Evolutionary conservation across 305 asterid species (phyloP).

Genomic region (Fraxinus floribunda): DNA sequence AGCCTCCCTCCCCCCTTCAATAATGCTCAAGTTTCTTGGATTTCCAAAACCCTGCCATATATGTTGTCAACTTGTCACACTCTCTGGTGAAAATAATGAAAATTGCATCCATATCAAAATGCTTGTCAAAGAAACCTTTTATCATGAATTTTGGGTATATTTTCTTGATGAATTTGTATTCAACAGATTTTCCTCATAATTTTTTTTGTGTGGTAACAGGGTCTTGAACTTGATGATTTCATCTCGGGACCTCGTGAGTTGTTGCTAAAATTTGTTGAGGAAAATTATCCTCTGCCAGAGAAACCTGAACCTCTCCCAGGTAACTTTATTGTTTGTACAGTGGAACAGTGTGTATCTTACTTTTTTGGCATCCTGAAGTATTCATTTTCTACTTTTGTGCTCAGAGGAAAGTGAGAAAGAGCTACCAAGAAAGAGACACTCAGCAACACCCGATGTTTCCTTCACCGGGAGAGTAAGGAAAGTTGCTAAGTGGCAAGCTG

Average conservation of each 20-base stretch:
- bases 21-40: constrained; percentile 6
- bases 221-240: constrained; percentile 94
- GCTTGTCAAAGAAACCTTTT: not conserved
- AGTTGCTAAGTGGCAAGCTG: constrained; percentile 73
- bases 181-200: constrained; percentile 2
- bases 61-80: constrained; percentile 13
- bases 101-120: constrained; percentile 6
- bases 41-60: not conserved
- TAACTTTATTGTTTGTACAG: constrained; percentile 28
- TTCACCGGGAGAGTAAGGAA: constrained; percentile 81
- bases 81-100: not conserved
- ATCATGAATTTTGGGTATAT: not conserved
- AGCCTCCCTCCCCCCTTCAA: constrained; percentile 17
- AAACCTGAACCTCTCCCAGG: constrained; percentile 88
- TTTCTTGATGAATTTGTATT: constrained; percentile 19
- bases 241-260: constrained; percentile 98
- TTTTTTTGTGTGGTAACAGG: constrained; percentile 45
- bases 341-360: constrained; percentile 26
- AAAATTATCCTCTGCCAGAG: constrained; percentile 91
- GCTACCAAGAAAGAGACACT: constrained; percentile 91
- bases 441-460: constrained; percentile 73
- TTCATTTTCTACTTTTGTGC: constrained; percentile 30
- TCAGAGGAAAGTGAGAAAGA: constrained; percentile 80
- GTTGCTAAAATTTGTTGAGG: constrained; percentile 94
- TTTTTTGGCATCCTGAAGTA: constrained; percentile 12